These are phyloP conservation scores for Brassica nigra DNA, from an alignment of 345 rosid species.

Conservation along the genomic window DNA sequence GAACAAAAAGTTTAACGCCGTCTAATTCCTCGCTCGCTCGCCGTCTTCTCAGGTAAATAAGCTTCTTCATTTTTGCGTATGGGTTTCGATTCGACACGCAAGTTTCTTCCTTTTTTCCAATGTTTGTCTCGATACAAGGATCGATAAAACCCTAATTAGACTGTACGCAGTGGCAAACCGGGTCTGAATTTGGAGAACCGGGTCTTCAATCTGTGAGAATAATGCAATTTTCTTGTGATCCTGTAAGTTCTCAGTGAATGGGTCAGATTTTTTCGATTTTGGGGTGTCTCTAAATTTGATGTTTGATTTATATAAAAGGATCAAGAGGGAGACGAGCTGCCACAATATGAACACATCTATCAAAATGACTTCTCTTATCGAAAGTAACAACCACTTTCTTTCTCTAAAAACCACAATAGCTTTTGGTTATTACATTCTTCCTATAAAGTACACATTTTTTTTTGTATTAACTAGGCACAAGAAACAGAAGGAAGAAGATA, in stretches of 20 bases:
- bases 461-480: slow-evolving; percentile 54
- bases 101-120: neutral
- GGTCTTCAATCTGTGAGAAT: neutral
- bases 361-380: slow-evolving; percentile 74
- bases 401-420: neutral
- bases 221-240: slow-evolving; percentile 44
- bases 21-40: neutral
- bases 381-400: slow-evolving; percentile 47
- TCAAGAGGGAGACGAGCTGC: slow-evolving; percentile 52
- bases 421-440: neutral
- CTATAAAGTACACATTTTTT: neutral
- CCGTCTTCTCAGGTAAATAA: neutral
- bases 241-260: slow-evolving; percentile 32
- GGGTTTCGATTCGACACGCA: neutral
- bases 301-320: slow-evolving; percentile 43
- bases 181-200: neutral
- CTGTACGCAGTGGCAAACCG: neutral
- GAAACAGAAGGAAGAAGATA: slow-evolving; percentile 94
- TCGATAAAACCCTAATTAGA: neutral
- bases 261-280: slow-evolving; percentile 1
- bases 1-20: neutral
- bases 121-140: neutral
- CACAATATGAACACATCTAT: slow-evolving; percentile 59
- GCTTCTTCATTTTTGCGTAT: neutral
- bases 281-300: neutral